Evolutionary conservation across 768 basidiomycete species (phyloP), one percentile per base, ranked within the genome.

Genomic region (Mycena epipterygia): DNA sequence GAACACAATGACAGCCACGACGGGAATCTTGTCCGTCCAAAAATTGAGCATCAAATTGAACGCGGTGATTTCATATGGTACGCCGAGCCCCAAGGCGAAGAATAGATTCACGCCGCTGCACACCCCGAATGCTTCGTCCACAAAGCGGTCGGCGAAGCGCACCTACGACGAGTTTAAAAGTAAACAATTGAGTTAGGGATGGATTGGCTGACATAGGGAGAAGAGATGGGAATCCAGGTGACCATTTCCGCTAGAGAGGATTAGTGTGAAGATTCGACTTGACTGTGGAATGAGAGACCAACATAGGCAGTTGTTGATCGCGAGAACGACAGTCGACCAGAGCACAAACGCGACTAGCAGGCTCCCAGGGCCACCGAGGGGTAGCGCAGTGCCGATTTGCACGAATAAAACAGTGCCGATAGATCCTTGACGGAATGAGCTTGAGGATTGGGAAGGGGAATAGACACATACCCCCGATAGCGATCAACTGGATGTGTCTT

Each of bases 371-470:
- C 92, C 92, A 19, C 91, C 91, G 51, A 85, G 86, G 1, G 84
- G 82, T 25, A 94, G 80, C 5, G 87, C 80, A 1, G 83, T 75
- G 21, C 92, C 91, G 23, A 91, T 92, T 72, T 92, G 92, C 21
- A 93, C 87, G 81, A 92, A 93, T n/a, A 93, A 83, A 56, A 90
- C 91, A 6, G 92, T 93, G 65, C 92, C 91, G 68, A 93, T 87
- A 14, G 90, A 90, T 44, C 91, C 92, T 87, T 33, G 25, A 52
- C 41, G 27, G 29, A 29, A 48, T 70, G 61, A 44, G 30, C 23
- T 67, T n/a, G 32, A 16, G 32, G 39, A 60, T 42, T 4, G 21
- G 16, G 29, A 27, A 52, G 21, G 3, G 33, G 1, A 37, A 55
- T 32, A 21, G 13, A 25, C 33, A 42, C 17, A n/a, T 39, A 46